These are phyloP conservation scores for Suhomyces bokatorum DNA, from an alignment of 1,139 yeast species.

Conservation along the genomic window DNA sequence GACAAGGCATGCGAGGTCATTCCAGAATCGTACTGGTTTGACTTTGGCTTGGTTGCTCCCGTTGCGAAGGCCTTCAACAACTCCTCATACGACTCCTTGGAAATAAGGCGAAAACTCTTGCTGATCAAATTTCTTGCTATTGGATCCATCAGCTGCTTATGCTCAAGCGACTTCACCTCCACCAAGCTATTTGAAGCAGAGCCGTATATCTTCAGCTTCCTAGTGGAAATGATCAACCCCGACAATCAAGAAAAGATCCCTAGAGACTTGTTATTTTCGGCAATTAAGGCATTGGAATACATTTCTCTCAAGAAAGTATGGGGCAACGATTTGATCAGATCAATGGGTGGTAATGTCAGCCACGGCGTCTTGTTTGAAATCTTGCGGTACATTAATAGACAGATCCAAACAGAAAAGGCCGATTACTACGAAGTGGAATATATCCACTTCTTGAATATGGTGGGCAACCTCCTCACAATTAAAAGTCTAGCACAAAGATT, in stretches of 20 bases:
- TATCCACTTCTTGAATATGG: constrained; percentile 54
- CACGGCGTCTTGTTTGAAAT: constrained; percentile 82
- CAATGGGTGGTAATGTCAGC: constrained; percentile 87
- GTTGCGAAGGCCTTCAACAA: constrained; percentile 73
- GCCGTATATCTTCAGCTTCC: constrained; percentile 69
- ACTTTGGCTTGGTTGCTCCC: constrained; percentile 61
- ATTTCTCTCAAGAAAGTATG: constrained; percentile 69
- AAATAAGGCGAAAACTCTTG: constrained; percentile 59
- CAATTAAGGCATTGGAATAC: constrained; percentile 68
- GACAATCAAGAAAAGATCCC: constrained; percentile 58
- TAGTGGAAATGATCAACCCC: constrained; percentile 63
- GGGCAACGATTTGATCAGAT: constrained; percentile 75
- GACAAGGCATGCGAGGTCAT: constrained; percentile 58
- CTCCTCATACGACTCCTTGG: constrained; percentile 53
- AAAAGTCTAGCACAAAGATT: constrained; percentile 48
- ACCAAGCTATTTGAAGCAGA: constrained; percentile 71
- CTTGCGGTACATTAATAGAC: constrained; percentile 59
- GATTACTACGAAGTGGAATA: constrained; percentile 48
- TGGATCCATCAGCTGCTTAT: constrained; percentile 54
- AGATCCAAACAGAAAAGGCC: constrained; percentile 38
- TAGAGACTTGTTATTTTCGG: constrained; percentile 54
- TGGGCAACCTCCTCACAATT: constrained; percentile 58
- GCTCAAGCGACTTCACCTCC: constrained; percentile 55
- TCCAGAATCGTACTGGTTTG: constrained; percentile 65
- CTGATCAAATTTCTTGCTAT: constrained; percentile 67